Evolutionary conservation across 805 yeast species (phyloP).

Genomic region (Candida verbasci): DNA sequence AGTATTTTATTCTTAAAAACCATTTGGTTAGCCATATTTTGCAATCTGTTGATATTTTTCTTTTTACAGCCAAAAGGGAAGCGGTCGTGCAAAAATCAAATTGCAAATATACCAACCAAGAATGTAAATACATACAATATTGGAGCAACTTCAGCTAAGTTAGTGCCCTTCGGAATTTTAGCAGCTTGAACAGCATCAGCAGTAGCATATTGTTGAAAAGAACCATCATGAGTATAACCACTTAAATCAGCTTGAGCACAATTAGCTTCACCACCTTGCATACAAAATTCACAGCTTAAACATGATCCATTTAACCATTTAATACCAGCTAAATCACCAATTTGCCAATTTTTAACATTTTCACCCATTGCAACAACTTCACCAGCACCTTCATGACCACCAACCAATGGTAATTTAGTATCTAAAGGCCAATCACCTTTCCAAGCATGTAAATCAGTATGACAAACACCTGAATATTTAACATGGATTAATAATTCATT

Average conservation of each 20-base stretch:
- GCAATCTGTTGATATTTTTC: no score
- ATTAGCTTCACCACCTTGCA: conserved; percentile 41
- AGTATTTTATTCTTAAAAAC: no score
- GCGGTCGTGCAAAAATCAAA: no score
- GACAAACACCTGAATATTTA: conserved; percentile 45
- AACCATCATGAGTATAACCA: conserved; percentile 72
- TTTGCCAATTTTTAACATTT: conserved; percentile 39
- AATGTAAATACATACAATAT: no score
- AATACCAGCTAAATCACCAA: conserved; percentile 42
- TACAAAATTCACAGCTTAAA: conserved; percentile 39
- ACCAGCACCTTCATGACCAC: conserved; percentile 49
- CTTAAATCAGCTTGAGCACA: conserved; percentile 67
- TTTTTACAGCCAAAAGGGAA: no score
- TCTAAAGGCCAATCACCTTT: conserved; percentile 45
- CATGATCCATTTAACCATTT: conserved; percentile 47
- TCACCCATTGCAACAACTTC: conserved; percentile 40
- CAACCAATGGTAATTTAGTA: conserved; percentile 43
- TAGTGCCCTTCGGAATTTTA: conserved; percentile 50
- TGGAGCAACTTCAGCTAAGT: conserved; percentile 55
- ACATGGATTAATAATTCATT: conserved; percentile 40
- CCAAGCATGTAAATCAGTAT: conserved; percentile 46
- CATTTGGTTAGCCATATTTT: no score
- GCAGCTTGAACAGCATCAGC: conserved; percentile 66
- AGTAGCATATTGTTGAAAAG: conserved; percentile 64
- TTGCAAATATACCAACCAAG: no score